Conservation (phyloP, 169 alveolate species). For the Neospora caninum region DNA sequence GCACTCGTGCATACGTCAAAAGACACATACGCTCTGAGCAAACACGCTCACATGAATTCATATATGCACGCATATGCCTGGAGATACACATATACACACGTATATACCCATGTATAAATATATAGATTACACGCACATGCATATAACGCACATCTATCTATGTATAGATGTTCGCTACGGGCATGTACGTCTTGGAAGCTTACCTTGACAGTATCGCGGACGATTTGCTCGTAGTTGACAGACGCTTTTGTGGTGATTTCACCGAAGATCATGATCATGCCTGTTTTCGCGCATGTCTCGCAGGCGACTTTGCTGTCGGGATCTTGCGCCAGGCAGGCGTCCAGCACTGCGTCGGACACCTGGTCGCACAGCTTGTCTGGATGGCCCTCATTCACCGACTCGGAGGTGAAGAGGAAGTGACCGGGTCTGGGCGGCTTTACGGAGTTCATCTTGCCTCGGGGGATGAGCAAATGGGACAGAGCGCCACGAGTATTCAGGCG, state of each 20-base stretch:
- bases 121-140: no score
- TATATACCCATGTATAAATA: no score
- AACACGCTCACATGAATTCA: no score
- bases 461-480: not conserved
- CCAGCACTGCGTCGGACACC: slow-evolving; percentile 99
- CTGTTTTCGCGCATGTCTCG: slow-evolving; percentile 95
- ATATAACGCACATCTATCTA: no score
- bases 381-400: slow-evolving; percentile 99
- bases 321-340: slow-evolving; percentile 96
- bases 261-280: slow-evolving; percentile 96
- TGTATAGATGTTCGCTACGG: no score
- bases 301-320: slow-evolving; percentile 89
- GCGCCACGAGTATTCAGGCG: no score
- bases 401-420: slow-evolving; percentile 96
- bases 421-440: slow-evolving; percentile 56
- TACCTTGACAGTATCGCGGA: slow-evolving; percentile 90
- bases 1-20: no score
- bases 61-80: no score
- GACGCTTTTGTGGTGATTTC: slow-evolving; percentile 95
- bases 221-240: slow-evolving; percentile 93
- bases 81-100: no score
- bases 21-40: no score
- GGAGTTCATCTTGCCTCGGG: not conserved
- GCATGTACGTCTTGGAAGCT: no score
- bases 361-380: slow-evolving; percentile 99